Evolutionary conservation across 805 yeast species (phyloP).

Genomic region (Candida tammaniensis): DNA sequence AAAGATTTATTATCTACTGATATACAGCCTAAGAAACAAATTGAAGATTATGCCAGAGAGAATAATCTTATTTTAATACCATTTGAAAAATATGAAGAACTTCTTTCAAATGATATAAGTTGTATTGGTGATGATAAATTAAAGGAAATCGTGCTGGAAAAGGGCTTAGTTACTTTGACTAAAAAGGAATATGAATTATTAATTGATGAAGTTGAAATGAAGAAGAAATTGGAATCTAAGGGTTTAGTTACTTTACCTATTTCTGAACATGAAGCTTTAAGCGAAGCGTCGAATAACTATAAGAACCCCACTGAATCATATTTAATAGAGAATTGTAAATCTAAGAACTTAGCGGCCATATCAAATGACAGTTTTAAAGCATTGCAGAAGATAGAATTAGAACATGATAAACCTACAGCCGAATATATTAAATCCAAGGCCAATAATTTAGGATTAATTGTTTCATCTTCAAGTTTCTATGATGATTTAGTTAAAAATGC

Average conservation of each 20-base stretch:
- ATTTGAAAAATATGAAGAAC: slow-evolving; percentile 29
- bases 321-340: slow-evolving; percentile 23
- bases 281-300: slow-evolving; percentile 5
- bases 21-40: slow-evolving; percentile 16
- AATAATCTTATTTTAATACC: slow-evolving; percentile 26
- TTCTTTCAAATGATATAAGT: slow-evolving; percentile 23
- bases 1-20: slow-evolving; percentile 9
- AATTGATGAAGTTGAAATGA: slow-evolving; percentile 34
- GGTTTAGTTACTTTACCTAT: slow-evolving; percentile 34
- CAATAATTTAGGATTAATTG: slow-evolving; percentile 30
- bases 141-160: slow-evolving; percentile 18
- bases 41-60: slow-evolving; percentile 33
- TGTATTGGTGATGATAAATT: slow-evolving; percentile 23
- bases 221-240: slow-evolving; percentile 21
- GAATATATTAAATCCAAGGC: slow-evolving; percentile 33
- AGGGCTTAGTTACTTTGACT: slow-evolving; percentile 27
- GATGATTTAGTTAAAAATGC: slow-evolving; percentile 28
- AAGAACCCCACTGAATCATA: slow-evolving; percentile 28
- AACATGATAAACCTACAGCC: slow-evolving; percentile 32
- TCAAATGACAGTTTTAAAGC: slow-evolving; percentile 11
- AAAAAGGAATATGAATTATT: slow-evolving; percentile 26
- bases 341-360: slow-evolving; percentile 12
- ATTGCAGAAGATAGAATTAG: slow-evolving; percentile 18
- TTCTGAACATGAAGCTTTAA: slow-evolving; percentile 17
- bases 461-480: slow-evolving; percentile 26